Conservation (phyloP, 148 eudicot genomes). For the Rhododendron ovatum region DNA sequence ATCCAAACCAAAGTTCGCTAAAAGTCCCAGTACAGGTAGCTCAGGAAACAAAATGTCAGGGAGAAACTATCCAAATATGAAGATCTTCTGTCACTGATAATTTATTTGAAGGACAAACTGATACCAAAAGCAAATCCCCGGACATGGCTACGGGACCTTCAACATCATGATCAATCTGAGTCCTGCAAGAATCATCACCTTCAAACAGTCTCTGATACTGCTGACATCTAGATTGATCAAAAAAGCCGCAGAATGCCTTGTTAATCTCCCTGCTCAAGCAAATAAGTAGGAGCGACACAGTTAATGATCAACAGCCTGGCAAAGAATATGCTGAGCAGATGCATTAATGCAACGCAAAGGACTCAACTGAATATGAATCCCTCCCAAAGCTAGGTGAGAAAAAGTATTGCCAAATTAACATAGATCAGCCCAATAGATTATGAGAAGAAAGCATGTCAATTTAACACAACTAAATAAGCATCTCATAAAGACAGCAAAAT, state of each 20-base stretch:
- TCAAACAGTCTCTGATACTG: conserved; percentile 30
- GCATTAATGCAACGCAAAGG: neutral
- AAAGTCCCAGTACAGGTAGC: neutral
- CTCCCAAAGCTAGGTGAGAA: neutral
- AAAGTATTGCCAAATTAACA: neutral
- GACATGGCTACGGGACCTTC: conserved; percentile 16
- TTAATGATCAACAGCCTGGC: neutral
- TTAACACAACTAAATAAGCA: neutral
- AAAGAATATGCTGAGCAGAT: neutral
- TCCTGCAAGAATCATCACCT: conserved; percentile 8
- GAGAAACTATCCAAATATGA: neutral
- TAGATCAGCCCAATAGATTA: neutral
- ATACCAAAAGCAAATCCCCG: conserved; percentile 27
- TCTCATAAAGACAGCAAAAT: neutral
- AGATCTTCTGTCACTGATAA: neutral
- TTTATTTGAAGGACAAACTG: neutral
- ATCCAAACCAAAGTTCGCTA: neutral
- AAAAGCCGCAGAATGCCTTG: conserved; percentile 93
- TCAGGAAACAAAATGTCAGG: neutral
- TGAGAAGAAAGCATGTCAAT: neutral
- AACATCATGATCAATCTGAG: conserved; percentile 17
- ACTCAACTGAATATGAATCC: conserved; percentile 4
- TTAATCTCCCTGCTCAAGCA: conserved; percentile 65
- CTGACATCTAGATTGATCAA: conserved; percentile 37
- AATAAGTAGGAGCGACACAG: neutral